Conservation (phyloP, 306 rosid genomes). For the Prunus mume region DNA sequence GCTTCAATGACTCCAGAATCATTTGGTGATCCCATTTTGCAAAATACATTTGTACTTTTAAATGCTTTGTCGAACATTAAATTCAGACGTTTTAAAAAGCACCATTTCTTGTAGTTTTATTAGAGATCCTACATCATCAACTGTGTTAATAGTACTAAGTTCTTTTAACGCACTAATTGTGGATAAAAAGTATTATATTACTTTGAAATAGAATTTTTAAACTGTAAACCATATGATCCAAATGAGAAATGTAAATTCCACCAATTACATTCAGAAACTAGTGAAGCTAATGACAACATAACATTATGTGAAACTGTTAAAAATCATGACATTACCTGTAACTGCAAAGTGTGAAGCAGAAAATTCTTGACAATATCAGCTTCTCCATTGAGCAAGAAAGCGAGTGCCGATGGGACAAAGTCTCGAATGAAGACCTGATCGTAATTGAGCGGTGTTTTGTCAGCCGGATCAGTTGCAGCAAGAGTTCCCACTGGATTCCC, state of each 20-base stretch:
- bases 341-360: slow-evolving; percentile 79
- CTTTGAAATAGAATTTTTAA: background rate
- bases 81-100: background rate
- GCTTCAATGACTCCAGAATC: background rate
- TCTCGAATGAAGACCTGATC: slow-evolving; percentile 93
- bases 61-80: background rate
- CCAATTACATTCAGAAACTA: background rate
- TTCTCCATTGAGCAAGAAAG: slow-evolving; percentile 86
- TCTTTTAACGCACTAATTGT: background rate
- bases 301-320: background rate
- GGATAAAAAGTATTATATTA: background rate
- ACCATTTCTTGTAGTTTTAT: background rate
- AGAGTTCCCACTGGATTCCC: slow-evolving; percentile 85
- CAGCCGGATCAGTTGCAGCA: slow-evolving; percentile 78
- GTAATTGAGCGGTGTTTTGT: slow-evolving; percentile 68
- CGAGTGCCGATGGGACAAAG: slow-evolving; percentile 82
- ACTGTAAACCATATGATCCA: background rate
- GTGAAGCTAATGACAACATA: background rate
- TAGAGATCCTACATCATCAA: background rate
- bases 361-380: slow-evolving; percentile 84
- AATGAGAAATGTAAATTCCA: background rate
- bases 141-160: background rate
- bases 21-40: background rate
- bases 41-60: background rate
- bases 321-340: slow-evolving; percentile 57